Base-by-base conservation (phyloP, 2,329 filamentous ascomycete genomes). In the Hirsutella rhossiliensis region DNA sequence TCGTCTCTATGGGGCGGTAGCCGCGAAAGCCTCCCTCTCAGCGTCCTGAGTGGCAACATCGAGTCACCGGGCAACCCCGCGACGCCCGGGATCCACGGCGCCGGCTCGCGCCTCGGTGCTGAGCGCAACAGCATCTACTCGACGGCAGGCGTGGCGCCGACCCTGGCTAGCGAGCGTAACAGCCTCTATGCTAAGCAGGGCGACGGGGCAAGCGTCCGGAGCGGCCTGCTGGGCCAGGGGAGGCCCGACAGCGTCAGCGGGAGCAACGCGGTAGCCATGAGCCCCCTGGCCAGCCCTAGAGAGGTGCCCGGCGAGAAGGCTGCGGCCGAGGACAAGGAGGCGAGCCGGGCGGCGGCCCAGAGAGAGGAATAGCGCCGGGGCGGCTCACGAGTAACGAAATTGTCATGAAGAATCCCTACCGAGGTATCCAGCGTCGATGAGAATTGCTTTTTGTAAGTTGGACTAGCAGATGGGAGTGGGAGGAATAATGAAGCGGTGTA, bases 91-190 rank as follows among this genome's bases (percentile, higher is more conserved):
- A 64, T 82, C 38, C 75, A 82, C 47, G 72, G 75, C 41, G 68
- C 68, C 34, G 62, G 54, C 43, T 56, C 69, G 19, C 63, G 51
- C 17, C 60, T 66, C 11, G 65, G 64, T 29, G 65, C 74, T 19
- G 84, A 88, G 61, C 73, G 84, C n/a, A 79, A 80, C 15, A 87
- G 83, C 58, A 78, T 96, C 43, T 95, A 95, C 65, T 88, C 84
- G 1, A 74, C 80, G 0, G 81, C 82, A 0, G 84, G 84, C 13
- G 70, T 78, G 4, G 75, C 75, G 1, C 80, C 82, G 6, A 75
- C 78, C 12, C 63, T 86, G 8, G 69, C 76, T 7, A 83, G 82
- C 46, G 89, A 95, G 56, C 75, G 89, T 41, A 90, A 84, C 59
- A 94, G 86, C 62, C 76, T 84, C 49, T 90, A 94, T 56, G 78